Conservation (phyloP, 1,284 basidiomycete genomes). For the Vanrija sp. region DNA sequence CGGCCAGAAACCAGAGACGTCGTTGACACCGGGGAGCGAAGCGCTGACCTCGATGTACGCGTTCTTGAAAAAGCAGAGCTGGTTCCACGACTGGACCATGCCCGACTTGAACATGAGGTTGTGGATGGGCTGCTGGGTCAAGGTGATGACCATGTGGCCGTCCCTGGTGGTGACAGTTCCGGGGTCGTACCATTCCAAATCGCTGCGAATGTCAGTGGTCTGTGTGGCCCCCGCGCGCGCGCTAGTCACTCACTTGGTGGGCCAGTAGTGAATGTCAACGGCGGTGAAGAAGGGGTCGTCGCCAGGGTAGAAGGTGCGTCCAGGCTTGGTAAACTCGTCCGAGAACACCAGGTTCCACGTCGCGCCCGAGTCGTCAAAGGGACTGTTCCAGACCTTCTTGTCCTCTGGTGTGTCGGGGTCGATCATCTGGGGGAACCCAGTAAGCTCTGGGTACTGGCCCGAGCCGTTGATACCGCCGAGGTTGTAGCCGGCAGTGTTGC, state of each 20-base stretch:
- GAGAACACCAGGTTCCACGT: slow-evolving; percentile 70
- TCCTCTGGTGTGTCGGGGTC: slow-evolving; percentile 63
- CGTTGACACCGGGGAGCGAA: slow-evolving; percentile 37
- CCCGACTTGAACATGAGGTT: slow-evolving; percentile 66
- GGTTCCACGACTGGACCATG: slow-evolving; percentile 55
- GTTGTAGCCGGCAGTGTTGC: slow-evolving; percentile 54
- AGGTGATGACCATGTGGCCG: slow-evolving; percentile 77
- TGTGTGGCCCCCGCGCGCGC: too few species aligned
- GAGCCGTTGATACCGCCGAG: slow-evolving; percentile 71
- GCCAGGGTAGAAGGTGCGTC: slow-evolving; percentile 53
- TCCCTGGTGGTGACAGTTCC: slow-evolving; percentile 69
- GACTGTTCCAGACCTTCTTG: slow-evolving; percentile 52
- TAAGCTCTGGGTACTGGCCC: slow-evolving; percentile 59
- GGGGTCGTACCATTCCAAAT: slow-evolving; percentile 62
- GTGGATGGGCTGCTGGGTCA: slow-evolving; percentile 64
- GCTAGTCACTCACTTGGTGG: slow-evolving; percentile 40
- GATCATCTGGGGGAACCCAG: slow-evolving; percentile 61
- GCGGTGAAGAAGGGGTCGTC: slow-evolving; percentile 54
- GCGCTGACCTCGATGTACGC: slow-evolving; percentile 44
- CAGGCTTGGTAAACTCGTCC: slow-evolving; percentile 78
- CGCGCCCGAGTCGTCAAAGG: slow-evolving; percentile 63
- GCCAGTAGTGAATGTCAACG: slow-evolving; percentile 55
- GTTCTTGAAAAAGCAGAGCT: slow-evolving; percentile 48
- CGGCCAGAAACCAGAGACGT: slow-evolving; percentile 53
- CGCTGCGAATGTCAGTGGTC: slow-evolving; percentile 21